Evolutionary conservation across 257 asterid genomes (phyloP).

Genomic region (Solanum boliviense): DNA sequence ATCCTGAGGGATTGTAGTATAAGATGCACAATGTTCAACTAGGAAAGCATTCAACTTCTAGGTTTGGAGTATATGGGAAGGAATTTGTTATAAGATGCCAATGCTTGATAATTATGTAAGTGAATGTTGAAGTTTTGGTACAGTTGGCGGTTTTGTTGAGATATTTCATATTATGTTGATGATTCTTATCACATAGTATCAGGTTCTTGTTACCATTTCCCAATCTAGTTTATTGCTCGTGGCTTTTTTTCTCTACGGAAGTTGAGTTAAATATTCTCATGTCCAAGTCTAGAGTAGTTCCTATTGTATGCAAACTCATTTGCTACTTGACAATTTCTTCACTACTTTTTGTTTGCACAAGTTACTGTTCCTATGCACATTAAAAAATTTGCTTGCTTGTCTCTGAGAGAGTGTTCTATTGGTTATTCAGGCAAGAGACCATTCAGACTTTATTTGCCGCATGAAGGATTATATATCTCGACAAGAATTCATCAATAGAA

Average conservation of each 20-base stretch:
- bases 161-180: background rate
- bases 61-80: background rate
- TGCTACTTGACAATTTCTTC: background rate
- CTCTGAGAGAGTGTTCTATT: background rate
- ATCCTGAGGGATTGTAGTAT: background rate
- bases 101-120: background rate
- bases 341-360: background rate
- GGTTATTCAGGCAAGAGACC: constrained; percentile 50
- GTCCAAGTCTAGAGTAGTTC: background rate
- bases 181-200: background rate
- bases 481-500: constrained; percentile 38
- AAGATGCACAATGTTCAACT: background rate
- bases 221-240: background rate
- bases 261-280: background rate
- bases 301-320: background rate
- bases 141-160: background rate
- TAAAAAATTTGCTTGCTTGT: background rate
- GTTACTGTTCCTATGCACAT: background rate
- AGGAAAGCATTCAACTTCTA: background rate
- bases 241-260: background rate
- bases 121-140: background rate
- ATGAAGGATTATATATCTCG: constrained; percentile 64
- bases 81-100: background rate
- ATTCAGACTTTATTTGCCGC: constrained; percentile 71
- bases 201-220: background rate